Conservation (phyloP, 2,329 filamentous ascomycete species). For the Geosmithia morbida region DNA sequence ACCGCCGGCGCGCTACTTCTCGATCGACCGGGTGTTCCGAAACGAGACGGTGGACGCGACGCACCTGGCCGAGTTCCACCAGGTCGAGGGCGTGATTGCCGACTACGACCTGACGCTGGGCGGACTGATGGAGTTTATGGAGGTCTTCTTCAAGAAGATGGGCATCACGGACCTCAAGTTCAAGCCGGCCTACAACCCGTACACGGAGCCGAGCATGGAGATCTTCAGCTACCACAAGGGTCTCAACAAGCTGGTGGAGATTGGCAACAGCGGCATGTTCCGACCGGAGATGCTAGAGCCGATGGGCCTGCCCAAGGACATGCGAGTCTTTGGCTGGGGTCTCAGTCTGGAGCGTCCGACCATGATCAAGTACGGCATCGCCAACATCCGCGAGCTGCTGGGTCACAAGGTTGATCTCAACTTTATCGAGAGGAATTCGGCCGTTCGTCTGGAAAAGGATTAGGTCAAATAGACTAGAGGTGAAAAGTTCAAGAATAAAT, state of each 20-base stretch:
- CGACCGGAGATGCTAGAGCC: constrained; percentile 91
- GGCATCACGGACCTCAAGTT: constrained; percentile 74
- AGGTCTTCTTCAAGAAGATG: constrained; percentile 94
- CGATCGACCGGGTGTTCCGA: constrained; percentile 94
- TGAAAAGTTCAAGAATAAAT: background rate
- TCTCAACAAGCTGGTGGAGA: constrained; percentile 84
- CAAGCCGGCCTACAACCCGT: constrained; percentile 90
- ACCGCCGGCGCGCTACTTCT: constrained; percentile 81
- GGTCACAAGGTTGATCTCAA: constrained; percentile 91
- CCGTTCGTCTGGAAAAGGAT: constrained; percentile 77
- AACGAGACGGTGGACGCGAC: constrained; percentile 97
- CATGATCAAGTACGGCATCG: constrained; percentile 90
- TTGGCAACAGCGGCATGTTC: constrained; percentile 98
- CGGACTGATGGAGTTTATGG: constrained; percentile 84
- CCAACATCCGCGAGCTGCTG: constrained; percentile 82
- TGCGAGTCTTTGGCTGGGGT: constrained; percentile 91
- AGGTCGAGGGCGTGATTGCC: constrained; percentile 96
- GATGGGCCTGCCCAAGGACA: constrained; percentile 84
- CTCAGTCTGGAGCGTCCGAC: constrained; percentile 85
- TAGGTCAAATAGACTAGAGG: constrained; percentile 20
- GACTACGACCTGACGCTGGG: constrained; percentile 89
- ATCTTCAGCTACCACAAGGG: constrained; percentile 93
- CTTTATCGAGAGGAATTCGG: constrained; percentile 85
- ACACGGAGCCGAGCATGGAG: constrained; percentile 95
- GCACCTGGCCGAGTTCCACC: constrained; percentile 95